Conservation (phyloP, 495 filamentous ascomycete species). For the Neurospora sp. region DNA sequence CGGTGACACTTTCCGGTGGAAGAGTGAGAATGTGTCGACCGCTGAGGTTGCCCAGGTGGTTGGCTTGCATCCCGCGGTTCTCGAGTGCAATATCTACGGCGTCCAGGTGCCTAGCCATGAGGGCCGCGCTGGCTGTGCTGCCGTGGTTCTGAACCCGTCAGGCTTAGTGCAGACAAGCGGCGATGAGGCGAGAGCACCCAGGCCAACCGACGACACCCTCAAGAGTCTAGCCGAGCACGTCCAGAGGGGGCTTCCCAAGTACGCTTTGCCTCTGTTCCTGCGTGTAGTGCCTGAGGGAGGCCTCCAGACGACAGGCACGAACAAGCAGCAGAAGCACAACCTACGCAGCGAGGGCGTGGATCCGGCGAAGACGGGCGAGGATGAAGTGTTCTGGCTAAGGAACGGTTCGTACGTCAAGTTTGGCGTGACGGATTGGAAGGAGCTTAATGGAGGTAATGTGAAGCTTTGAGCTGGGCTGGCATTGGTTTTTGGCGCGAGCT, state of each 20-base stretch:
- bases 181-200: background rate
- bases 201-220: constrained; percentile 33
- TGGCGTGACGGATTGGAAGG: constrained; percentile 53
- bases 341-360: constrained; percentile 68
- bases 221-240: constrained; percentile 51
- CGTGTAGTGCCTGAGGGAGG: constrained; percentile 43
- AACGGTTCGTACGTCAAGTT: constrained; percentile 60
- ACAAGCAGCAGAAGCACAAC: constrained; percentile 73
- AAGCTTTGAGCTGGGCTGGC: constrained; percentile 44
- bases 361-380: constrained; percentile 43
- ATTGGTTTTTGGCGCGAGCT: background rate
- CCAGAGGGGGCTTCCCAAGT: constrained; percentile 50
- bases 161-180: constrained; percentile 19
- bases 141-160: constrained; percentile 43
- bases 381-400: constrained; percentile 59
- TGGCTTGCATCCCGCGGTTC: constrained; percentile 52
- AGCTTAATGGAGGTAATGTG: constrained; percentile 54
- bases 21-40: constrained; percentile 85
- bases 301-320: constrained; percentile 66
- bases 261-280: constrained; percentile 71
- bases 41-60: constrained; percentile 71
- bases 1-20: constrained; percentile 94
- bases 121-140: constrained; percentile 76
- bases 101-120: constrained; percentile 76
- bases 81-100: constrained; percentile 84